A percentile compares a stretch with the other conserved stretches of the same genome.
phyloP scores from a whole-genome alignment of 129 eudicot genomes.

The Rutidosis leptorrhynchoides region DNA sequence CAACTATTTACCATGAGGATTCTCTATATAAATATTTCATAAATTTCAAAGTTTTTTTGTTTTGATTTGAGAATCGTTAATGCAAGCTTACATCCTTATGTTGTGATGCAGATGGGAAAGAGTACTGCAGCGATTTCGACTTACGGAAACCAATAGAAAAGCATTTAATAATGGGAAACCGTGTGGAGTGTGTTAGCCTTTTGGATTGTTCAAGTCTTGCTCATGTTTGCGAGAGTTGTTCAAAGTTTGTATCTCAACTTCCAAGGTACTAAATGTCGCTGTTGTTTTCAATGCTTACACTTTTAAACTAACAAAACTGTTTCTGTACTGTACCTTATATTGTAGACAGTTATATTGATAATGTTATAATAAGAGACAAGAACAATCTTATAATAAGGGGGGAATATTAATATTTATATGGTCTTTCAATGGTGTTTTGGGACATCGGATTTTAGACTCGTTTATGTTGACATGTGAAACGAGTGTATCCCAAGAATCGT shows the following conservation, averaged over 20 bases:
- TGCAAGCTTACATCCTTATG: constrained; percentile 7
- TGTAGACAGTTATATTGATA: background rate
- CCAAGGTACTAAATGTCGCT: constrained; percentile 43
- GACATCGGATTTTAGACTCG: background rate
- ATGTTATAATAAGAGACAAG: background rate
- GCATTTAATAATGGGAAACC: constrained; percentile 54
- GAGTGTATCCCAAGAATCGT: background rate
- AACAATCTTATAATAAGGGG: no score
- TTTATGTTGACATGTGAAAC: background rate
- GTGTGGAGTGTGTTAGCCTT: constrained; percentile 73
- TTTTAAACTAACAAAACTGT: background rate
- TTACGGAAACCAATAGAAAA: constrained; percentile 85
- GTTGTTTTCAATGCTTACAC: background rate
- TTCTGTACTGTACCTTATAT: background rate
- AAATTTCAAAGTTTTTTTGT: background rate
- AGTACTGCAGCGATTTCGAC: constrained; percentile 83
- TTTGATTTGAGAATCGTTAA: background rate
- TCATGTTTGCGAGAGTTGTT: constrained; percentile 65
- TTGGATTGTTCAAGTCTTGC: constrained; percentile 50
- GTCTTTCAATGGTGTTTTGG: background rate
- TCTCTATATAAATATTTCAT: background rate
- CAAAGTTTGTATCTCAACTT: constrained; percentile 66
- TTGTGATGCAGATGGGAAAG: constrained; percentile 65
- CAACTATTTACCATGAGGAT: constrained; percentile 3
- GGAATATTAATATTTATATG: background rate